A percentile compares a stretch with the other conserved stretches of the same genome.
Evolutionary conservation across 148 eudicot genomes (phyloP).

Genomic region (Rhododendron henanense): DNA sequence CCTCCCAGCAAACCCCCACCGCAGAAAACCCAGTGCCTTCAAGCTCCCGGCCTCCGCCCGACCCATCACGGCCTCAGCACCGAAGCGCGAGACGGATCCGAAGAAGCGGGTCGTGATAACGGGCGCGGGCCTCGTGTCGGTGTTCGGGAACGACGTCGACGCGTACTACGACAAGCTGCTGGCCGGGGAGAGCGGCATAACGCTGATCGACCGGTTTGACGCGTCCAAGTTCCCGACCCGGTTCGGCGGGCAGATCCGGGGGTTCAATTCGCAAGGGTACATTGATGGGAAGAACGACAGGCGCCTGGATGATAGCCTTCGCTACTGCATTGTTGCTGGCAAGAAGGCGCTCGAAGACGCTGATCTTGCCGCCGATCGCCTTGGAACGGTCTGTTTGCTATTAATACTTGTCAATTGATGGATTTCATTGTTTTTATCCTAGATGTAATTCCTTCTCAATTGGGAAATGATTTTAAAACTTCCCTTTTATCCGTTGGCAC

Average conservation of each 20-base stretch:
- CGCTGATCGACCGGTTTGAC: conserved; percentile 72
- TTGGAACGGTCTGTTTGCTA: conserved; percentile 34
- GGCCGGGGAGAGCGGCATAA: conserved; percentile 78
- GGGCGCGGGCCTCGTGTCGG: conserved; percentile 91
- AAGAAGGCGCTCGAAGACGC: conserved; percentile 64
- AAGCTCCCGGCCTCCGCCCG: conserved; percentile 25
- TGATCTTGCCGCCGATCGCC: conserved; percentile 51
- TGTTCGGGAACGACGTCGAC: conserved; percentile 80
- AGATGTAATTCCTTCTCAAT: not conserved
- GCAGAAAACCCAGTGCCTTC: conserved; percentile 19
- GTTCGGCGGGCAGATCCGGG: conserved; percentile 66
- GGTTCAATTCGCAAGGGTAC: conserved; percentile 50
- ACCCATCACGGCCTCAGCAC: conserved; percentile 30
- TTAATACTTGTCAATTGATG: not conserved
- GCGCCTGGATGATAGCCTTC: conserved; percentile 52
- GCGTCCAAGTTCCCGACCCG: conserved; percentile 84
- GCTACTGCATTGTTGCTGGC: conserved; percentile 72
- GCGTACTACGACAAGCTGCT: conserved; percentile 69
- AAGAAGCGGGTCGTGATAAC: conserved; percentile 91
- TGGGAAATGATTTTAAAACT: too few species aligned
- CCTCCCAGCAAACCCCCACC: conserved; percentile 46
- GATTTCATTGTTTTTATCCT: not conserved
- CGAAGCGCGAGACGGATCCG: conserved; percentile 84
- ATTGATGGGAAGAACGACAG: conserved; percentile 69
- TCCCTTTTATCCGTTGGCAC: too few species aligned